A percentile compares a stretch with the other conserved stretches of the same genome.
phyloP scores from a whole-genome alignment of 2,329 filamentous ascomycete species.

The Bretziella fagacearum region DNA sequence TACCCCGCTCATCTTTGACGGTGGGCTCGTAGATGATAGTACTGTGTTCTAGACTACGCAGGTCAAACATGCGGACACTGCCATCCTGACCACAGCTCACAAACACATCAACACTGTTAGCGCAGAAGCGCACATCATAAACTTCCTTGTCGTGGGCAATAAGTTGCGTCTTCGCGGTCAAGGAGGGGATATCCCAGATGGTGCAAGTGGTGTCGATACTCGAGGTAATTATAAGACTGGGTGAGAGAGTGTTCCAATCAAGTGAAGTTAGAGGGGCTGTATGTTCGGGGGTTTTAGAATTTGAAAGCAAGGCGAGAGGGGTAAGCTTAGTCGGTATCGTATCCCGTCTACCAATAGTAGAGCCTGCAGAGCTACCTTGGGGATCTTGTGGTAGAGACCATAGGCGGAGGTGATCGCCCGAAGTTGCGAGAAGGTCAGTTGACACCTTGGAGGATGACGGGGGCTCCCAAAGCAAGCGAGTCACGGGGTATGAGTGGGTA shows the following conservation, averaged over 20 bases:
- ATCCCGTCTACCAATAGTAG: constrained; percentile 45
- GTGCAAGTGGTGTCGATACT: constrained; percentile 99
- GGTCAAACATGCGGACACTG: constrained; percentile 96
- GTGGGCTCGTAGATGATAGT: constrained; percentile 98
- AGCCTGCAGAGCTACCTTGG: constrained; percentile 52
- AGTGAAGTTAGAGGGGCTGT: constrained; percentile 90
- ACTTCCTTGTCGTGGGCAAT: constrained; percentile 99
- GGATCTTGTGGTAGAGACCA: constrained; percentile 74
- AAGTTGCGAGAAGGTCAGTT: constrained; percentile 86
- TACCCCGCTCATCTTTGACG: constrained; percentile 63
- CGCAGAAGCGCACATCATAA: constrained; percentile 95
- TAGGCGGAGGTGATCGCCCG: constrained; percentile 78
- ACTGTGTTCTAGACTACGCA: constrained; percentile 89
- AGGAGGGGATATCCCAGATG: constrained; percentile 96
- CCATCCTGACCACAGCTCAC: constrained; percentile 95
- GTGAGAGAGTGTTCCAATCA: constrained; percentile 95
- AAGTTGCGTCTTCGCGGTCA: constrained; percentile 93
- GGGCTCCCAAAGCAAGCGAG: constrained; percentile 86
- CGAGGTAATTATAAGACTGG: constrained; percentile 93
- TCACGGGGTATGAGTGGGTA: constrained; percentile 94
- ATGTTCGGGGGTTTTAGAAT: constrained; percentile 96
- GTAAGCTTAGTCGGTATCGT: constrained; percentile 61
- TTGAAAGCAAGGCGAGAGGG: constrained; percentile 80
- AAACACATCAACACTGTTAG: constrained; percentile 95
- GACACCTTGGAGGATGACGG: constrained; percentile 89